A percentile compares a stretch with the other conserved stretches of the same genome.
These are phyloP conservation scores for Cutaneotrichosporon daszewskae DNA, from an alignment of 1,284 basidiomycete genomes.

Conservation along the genomic window DNA sequence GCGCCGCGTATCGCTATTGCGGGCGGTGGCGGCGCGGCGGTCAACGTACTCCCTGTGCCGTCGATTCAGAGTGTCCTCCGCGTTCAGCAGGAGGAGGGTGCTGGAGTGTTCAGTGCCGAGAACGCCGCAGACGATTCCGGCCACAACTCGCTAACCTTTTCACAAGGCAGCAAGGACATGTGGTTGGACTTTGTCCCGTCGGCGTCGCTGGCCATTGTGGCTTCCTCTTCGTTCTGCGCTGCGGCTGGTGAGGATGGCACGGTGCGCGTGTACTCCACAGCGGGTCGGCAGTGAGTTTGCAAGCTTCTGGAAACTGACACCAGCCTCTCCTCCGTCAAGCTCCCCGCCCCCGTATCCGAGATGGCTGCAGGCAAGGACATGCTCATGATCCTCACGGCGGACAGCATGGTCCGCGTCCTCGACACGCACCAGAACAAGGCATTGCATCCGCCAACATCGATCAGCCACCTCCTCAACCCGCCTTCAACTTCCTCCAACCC, in stretches of 20 bases:
- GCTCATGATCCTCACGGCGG: conserved; percentile 65
- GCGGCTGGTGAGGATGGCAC: conserved; percentile 69
- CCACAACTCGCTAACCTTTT: conserved; percentile 32
- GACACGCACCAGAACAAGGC: conserved; percentile 62
- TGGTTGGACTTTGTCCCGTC: conserved; percentile 84
- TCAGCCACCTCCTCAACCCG: conserved; percentile 56
- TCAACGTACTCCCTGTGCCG: conserved; percentile 13
- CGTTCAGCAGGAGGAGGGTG: conserved; percentile 20
- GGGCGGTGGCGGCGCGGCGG: conserved; percentile 1
- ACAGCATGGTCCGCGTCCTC: conserved; percentile 68
- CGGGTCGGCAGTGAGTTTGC: conserved; percentile 63
- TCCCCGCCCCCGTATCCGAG: conserved; percentile 66
- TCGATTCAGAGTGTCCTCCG: conserved; percentile 32
- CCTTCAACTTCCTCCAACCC: conserved; percentile 42
- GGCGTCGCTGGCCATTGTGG: conserved; percentile 61
- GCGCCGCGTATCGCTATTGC: conserved; percentile 13
- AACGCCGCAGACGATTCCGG: conserved; percentile 61
- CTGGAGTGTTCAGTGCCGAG: conserved; percentile 53
- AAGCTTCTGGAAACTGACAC: too few relatives aligned
- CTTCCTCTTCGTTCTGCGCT: conserved; percentile 64
- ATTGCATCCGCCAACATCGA: conserved; percentile 60
- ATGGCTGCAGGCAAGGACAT: conserved; percentile 61
- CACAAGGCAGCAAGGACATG: conserved; percentile 62
- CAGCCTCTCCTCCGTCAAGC: conserved; percentile 61
- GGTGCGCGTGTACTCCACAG: conserved; percentile 69